Evolutionary conservation across 495 filamentous ascomycete species (phyloP), one percentile per base, ranked within the genome.

Genomic region (Penicillium bialowiezense): DNA sequence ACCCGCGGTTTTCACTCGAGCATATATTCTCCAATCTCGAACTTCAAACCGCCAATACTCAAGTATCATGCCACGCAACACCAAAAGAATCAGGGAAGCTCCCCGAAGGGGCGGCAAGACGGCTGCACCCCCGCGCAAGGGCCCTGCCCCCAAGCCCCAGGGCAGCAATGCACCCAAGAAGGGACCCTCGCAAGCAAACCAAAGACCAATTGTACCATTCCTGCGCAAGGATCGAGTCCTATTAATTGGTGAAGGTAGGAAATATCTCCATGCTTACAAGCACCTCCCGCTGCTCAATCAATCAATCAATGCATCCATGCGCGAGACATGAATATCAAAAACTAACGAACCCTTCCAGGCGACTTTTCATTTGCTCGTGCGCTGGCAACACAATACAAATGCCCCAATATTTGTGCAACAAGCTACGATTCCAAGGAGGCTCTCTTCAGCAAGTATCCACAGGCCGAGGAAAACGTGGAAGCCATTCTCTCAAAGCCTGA

Each of bases 321-420:
- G 4, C 23, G 10, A 32, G 5, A 4, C 29, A 32, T 32, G 23
- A 26, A 26, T 26, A 26, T 26, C 5, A 38, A 29, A 43, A 7
- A 4, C 57, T 60, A 54, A 69, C 40, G 45, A 24, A 5, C 13
- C 8, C 3, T 4, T 8, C 33, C 41, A 81, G 78, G 82, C 21
- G 91, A 98, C 63, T 91, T 98, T 63, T 92, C 88, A 46, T 97
- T 96, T 66, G 82, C 91, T 14, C 80, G 77, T 50, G 88, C 87
- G 1, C 73, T 97, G 12, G 76, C 86, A 48, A 71, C 75, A 23
- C 79, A 88, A 62, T 87, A 95, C 69, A 76, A 71, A 41, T 91
- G 85, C 71, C 74, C 68, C 49, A 70, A 80, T 54, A 60, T 95
- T 6, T 78, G 81, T 12, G 82, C 82, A 4, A 87, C 84, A 18